Evolutionary conservation across 768 basidiomycete species (phyloP), one percentile per base, ranked within the genome.

Genomic region (Termitomyces heimii): DNA sequence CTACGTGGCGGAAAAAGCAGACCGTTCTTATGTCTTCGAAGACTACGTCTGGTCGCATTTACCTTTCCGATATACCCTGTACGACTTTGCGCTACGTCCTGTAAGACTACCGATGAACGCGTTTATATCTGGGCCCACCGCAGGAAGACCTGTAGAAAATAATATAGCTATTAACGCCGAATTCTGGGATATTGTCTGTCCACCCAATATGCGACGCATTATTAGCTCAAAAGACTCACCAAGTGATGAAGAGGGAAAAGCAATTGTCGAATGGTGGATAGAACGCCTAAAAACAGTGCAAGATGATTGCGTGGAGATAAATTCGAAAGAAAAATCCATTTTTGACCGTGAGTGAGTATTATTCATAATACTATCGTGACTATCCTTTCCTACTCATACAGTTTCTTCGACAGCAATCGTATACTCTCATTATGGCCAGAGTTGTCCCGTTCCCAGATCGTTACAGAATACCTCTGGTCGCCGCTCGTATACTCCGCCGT

Each of bases 391-490:
- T 84, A 28, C 70, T 53, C 42, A 65, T 70, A 29, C 47, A 88
- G 87, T 73, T 58, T 84, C 29, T 82, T 86, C 44, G 79, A 78
- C 26, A 68, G 72, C 0, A 54, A 68, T 6, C 70, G 75, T 12
- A 66, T 82, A 5, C 73, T 82, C 20, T 72, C 73, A 29, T 59
- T 82, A 22, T 77, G 76, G 75, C 70, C 70, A 4, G 65, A 75
- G 5, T 66, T 84, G 4, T 75, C 77, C 9, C 57, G 65, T 1
- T 82, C 82, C 32, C 78, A 83, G 0, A 73, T 79, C 5, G 65
- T 88, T 8, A 77, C 72, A 5, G 60, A 78, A 34, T 85, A 83
- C 66, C 71, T 74, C 18, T 88, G 85, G 85, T 88, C 88, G 0
- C 75, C 83, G 0, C 76, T 88, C 4, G 71, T 88, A 56, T 70